Base-by-base conservation (phyloP, 257 asterid species). In the Nicotiana knightiana region DNA sequence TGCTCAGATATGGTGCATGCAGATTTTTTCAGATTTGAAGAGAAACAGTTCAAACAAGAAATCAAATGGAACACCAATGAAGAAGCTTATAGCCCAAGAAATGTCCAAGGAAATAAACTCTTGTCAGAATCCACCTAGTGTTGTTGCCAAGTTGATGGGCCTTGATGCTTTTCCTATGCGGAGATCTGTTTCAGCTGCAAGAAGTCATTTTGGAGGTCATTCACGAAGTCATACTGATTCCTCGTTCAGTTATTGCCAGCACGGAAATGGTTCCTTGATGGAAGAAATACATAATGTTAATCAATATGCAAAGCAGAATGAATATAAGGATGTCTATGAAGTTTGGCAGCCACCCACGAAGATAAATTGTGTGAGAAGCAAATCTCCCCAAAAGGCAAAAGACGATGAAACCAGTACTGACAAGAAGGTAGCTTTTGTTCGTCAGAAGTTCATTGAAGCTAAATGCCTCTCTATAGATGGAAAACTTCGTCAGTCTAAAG, bases 121-220 rank as follows among this genome's bases (percentile, higher is more conserved):
- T 54, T 85, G 86, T 67, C 89, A 87, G 58, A 90, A 91, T 83
- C 91, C 97, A 33, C 91, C 99, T 73, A 91, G 91, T 89, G 85
- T 97, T 76, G 97, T 97, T 85, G 99, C 98, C 58, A 97, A 93
- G 89, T 80, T 97, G 85, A 97, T 97, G 99, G 99, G 99, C 58
- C 99, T 97, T 82, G 98, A 97, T 85, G 76, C 93, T 86, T 93
- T 94, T 90, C 97, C 98, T 43, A 91, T 80, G 58, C 92, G 87
- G 73, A 92, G 89, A 79, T 84, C 95, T 83, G 91, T 86, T 81
- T 67, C 92, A 79, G 86, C 90, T 67, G 81, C 81, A 18, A 87
- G 88, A 86, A 90, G 85, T 85, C 91, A 82, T 82, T 79, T 86
- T 28, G 82, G 88, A 67, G 85, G 86, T 33, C 78, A 88, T 80